Evolutionary conservation across 2,329 filamentous ascomycete species (phyloP), one percentile per base, ranked within the genome.

Genomic region (Monilinia fructigena): DNA sequence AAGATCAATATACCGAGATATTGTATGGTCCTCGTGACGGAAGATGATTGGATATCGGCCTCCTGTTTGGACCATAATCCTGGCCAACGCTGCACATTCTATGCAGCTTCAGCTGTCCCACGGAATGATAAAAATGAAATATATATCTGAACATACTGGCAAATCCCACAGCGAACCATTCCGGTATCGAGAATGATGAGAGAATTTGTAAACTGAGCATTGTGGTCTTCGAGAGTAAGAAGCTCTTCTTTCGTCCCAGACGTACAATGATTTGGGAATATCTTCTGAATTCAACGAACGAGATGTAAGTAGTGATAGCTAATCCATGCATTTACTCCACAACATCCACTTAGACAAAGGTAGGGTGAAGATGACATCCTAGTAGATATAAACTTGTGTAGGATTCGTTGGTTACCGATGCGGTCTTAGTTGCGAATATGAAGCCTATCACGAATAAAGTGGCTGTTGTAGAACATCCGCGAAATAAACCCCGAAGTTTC

Each of bases 1-100:
- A 69, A 68, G 54, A 68, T 54, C 48, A 61, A 48, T 66, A 60
- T 48, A 12, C 4, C 38, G 52, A 50, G 16, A 54, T 52, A 20
- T 61, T n/a, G 53, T 26, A 62, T 64, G n/a, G 64, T 56, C 52
- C 70, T 69, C 68, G 70, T 72, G 71, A 71, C 59, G 53, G 10
- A 11, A 3, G 45, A 14, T 68, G 68, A 72, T 73, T 73, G 72
- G 72, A 45, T 60, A 23, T 61, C 62, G 56, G 40, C 18, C 40
- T 40, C 8, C n/a, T 55, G 10, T 63, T 54, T 61, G 42, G 48
- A 55, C 40, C 40, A 45, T 55, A 45, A 66, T 63, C 65, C 65
- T 63, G 53, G 65, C 58, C 40, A 47, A 45, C 38, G 40, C 26
- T 63, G 50, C 58, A 66, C n/a, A 58, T 48, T 63, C 1, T 35